Evolutionary conservation across 2,329 filamentous ascomycete genomes (phyloP).

Genomic region (Colletotrichum tropicale): DNA sequence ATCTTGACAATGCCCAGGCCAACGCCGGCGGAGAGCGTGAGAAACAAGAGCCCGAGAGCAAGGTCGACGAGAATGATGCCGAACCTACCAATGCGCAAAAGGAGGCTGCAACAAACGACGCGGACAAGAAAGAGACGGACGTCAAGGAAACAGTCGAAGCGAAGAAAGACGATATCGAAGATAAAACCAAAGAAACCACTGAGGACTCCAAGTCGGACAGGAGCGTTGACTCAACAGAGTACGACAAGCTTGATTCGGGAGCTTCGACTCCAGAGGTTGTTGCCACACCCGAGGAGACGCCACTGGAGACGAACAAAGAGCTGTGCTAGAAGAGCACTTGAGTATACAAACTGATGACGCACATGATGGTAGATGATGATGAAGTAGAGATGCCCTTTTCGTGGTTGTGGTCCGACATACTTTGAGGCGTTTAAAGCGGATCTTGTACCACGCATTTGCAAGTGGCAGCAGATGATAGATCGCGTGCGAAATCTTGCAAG

Average conservation of each 20-base stretch:
- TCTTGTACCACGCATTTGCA: background rate
- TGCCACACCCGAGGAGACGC: conserved; percentile 33
- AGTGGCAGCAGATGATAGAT: background rate
- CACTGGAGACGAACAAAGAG: conserved; percentile 30
- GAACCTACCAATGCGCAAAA: background rate
- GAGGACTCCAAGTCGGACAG: conserved; percentile 21
- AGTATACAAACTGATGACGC: background rate
- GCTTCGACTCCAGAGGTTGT: conserved; percentile 16
- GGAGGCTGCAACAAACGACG: background rate
- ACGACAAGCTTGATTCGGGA: conserved; percentile 22
- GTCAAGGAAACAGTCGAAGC: background rate
- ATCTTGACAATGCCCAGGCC: conserved; percentile 61
- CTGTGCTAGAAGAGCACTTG: conserved; percentile 7
- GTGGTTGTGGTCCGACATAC: background rate
- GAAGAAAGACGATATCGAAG: background rate
- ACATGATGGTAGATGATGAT: background rate
- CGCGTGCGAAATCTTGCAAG: background rate
- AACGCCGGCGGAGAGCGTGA: conserved; percentile 56
- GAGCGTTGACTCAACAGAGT: conserved; percentile 18
- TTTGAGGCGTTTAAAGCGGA: background rate
- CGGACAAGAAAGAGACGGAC: background rate
- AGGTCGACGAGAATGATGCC: conserved; percentile 12
- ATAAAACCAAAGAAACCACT: background rate
- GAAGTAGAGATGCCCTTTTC: background rate
- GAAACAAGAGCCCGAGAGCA: conserved; percentile 26